Evolutionary conservation across 2,329 filamentous ascomycete species (phyloP).

Genomic region (Colletotrichum eleusines): DNA sequence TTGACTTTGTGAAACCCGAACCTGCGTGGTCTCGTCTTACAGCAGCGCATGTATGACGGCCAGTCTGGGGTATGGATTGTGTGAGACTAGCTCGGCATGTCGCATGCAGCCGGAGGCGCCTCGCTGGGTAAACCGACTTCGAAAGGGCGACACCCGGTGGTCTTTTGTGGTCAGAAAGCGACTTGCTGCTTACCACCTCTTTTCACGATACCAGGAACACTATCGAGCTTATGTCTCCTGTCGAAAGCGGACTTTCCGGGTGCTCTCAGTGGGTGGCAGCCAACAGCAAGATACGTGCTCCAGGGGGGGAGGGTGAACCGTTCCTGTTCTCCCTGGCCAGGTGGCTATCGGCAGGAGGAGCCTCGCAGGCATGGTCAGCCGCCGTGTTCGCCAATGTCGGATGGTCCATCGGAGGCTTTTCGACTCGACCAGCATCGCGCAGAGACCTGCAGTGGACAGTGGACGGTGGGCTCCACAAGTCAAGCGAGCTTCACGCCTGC

Average conservation of each 20-base stretch:
- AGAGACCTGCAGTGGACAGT: conserved; percentile 20
- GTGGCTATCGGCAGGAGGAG: neutral
- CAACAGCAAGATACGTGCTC: neutral
- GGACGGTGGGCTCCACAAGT: neutral
- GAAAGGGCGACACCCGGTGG: neutral
- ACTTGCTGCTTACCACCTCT: conserved; percentile 25
- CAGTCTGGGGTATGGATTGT: conserved; percentile 5
- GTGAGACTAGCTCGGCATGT: neutral
- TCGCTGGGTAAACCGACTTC: conserved; percentile 6
- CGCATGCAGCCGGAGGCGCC: neutral
- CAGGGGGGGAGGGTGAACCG: no score
- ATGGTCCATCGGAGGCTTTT: conserved; percentile 18
- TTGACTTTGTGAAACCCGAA: neutral
- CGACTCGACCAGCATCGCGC: conserved; percentile 21
- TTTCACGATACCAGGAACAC: neutral
- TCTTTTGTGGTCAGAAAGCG: neutral
- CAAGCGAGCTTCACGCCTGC: neutral
- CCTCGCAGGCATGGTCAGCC: conserved; percentile 6
- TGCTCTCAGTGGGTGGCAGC: conserved; percentile 4
- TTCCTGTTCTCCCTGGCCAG: conserved; percentile 1
- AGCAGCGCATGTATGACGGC: neutral
- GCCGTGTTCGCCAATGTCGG: conserved; percentile 2
- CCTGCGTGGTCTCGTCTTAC: neutral
- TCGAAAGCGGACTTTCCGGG: conserved; percentile 8
- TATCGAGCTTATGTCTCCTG: conserved; percentile 20